Base-by-base conservation (phyloP, 805 yeast species). In the Kazachstania kunashirensis region DNA sequence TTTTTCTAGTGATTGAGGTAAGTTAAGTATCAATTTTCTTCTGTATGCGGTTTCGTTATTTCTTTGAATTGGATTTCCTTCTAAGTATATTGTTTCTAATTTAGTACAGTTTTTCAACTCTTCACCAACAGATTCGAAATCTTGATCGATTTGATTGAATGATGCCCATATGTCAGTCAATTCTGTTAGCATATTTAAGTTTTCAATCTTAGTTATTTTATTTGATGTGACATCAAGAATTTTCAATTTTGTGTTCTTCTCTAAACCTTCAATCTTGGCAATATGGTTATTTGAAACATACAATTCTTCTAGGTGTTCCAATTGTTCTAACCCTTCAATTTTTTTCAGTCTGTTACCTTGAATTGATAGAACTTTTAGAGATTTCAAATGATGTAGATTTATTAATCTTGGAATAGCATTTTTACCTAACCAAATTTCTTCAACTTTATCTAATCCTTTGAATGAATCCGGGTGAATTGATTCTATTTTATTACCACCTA, bases 111-210 rank as follows among this genome's bases (percentile, higher is more conserved):
- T 63, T 11, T 77, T 75, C 41, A 92, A 67, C 53, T 84, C 78
- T 15, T 69, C 57, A 35, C 75, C 77, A 31, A 92, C 62, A 35
- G 84, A 79, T 24, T 77, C 75, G 58, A 83, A 88, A 28, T 74
- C 66, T 36, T 56, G 61, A 24, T 73, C 70, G 16, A 92, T 57
- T 48, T 72, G 59, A 58, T 89, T 92, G 50, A 75, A 73, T 0
- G 95, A 82, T 18, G 94, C 85, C 98, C 99, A 92, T 37, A 92
- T 65, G 59, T 92, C 99, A 7, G 95, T 86, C 40, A 92, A 66
- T n/a, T 78, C 52, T 1, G 46, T 57, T 40, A 92, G 68, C 47
- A 82, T 92, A 1, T 66, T 60, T 36, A 92, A 47, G 45, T 80
- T 77, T 40, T 75, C 78, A 29, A 92, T 60, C 34, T 71, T 68